phyloP scores from a whole-genome alignment of 352 stramenopile species.

The Pythium vanterpoolii region DNA sequence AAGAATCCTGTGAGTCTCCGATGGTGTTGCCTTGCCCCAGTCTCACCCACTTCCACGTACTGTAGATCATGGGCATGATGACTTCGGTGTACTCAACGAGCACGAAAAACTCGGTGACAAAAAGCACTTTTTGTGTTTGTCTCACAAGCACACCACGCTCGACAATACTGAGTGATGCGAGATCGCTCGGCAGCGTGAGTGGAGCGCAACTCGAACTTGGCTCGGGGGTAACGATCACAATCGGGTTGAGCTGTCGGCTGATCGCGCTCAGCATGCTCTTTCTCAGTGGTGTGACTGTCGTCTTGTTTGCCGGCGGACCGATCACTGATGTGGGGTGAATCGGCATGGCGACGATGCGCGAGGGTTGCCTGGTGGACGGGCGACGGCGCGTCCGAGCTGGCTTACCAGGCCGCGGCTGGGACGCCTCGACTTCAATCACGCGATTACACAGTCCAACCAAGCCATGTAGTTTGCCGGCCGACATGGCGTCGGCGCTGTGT shows the following conservation, averaged over 20 bases:
- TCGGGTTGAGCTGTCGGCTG: neutral
- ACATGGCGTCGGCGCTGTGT: neutral
- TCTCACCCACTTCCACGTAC: slow-evolving; percentile 9
- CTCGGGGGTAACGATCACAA: neutral
- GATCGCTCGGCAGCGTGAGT: neutral
- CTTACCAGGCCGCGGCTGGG: neutral
- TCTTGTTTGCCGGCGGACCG: neutral
- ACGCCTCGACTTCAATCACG: neutral
- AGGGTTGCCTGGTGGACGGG: neutral
- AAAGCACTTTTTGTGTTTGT: slow-evolving; percentile 24
- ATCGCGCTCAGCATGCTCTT: neutral
- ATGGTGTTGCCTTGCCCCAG: too few species aligned
- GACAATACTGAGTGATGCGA: slow-evolving; percentile 8
- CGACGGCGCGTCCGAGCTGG: neutral
- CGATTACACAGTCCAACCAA: neutral
- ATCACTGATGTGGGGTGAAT: neutral
- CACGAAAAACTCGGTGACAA: slow-evolving; percentile 31
- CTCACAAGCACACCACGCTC: slow-evolving; percentile 13
- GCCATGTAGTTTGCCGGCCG: neutral
- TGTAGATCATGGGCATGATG: slow-evolving; percentile 31
- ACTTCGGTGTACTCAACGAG: slow-evolving; percentile 40
- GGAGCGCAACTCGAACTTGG: neutral
- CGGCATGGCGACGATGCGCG: neutral
- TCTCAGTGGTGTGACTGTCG: neutral
- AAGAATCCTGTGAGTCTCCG: too few species aligned